Evolutionary conservation across 176 grass and related monocot genomes (phyloP), one percentile per base, ranked within the genome.

Genomic region (Cenchrus americanus): DNA sequence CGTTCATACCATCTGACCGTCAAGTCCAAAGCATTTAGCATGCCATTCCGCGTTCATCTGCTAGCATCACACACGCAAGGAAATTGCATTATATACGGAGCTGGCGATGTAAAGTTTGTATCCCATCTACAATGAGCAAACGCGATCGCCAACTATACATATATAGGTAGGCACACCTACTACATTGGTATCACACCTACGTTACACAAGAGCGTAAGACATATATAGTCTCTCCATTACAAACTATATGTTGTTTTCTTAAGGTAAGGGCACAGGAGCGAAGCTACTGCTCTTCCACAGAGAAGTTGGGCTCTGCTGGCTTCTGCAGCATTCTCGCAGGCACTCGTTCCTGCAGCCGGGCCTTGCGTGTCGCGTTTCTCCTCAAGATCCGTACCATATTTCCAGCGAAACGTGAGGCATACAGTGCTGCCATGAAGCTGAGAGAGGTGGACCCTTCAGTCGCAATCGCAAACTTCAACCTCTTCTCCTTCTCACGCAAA

Each of bases 281-380:
- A 37, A 37, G 34, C 34, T 37, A 94, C 64, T 88, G 78, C 54
- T 87, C 86, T 86, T 90, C 90, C 26, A 79, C 60, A 13, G 81
- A 91, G 73, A 97, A 97, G 85, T 94, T 87, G 27, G 94, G 92
- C 26, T 97, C 94, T 15, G 92, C 88, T 24, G 94, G 94, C 81
- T 97, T 97, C 32, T 97, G 92, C 71, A 97, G 22, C 53, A 97
- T 53, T 71, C 88, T 94, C 4, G 90, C 51, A 8, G 92, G 87
- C 83, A 89, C 71, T 59, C 90, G 88, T 73, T 92, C 93, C 80
- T 89, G 88, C 44, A 92, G 32, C 32, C 86, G 71, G 10, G 88
- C 90, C 66, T 94, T 92, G 43, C 77, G 90, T 0, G 73, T 90
- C 65, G 83, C 84, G 42, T 91, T 92, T 84, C 86, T 86, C 69